Base-by-base conservation (phyloP, 805 yeast species). In the Soucietia sequanensis region DNA sequence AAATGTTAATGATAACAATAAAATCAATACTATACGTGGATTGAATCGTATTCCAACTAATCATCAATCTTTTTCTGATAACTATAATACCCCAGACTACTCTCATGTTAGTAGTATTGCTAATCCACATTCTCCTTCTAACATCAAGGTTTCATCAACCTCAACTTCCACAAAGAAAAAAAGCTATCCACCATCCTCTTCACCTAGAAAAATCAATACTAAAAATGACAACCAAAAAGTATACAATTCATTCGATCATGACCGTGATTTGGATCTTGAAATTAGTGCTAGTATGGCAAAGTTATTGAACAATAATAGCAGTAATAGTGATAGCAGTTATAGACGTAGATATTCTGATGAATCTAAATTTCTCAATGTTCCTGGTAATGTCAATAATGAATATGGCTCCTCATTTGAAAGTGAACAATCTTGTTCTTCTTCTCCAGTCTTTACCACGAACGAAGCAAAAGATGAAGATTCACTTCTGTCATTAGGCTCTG, bases 251-350 rank as follows among this genome's bases (percentile, higher is more conserved):
- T 32, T 34, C 27, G 32, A 34, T 24, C 41, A 33, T 23, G 47
- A 46, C 23, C 41, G 42, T 19, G 57, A 55, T 33, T 42, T 55
- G 31, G 72, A 67, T 37, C 45, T 69, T 27, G 76, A 70, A 34
- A 70, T 73, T 27, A 72, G 69, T 16, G 65, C 62, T n/a, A 62
- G 71, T 22, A 60, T 70, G 68, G 76, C 78, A 2, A 56, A 51
- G 31, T 56, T 72, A 15, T 47, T 65, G 40, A 42, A 27, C 17
- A 35, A 28, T 22, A 37, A 33, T 11, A 27, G 13, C 17, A 12
- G n/a, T 3, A 21, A 10, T 5, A 9, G 7, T 19, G n/a, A n/a
- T n/a, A n/a, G n/a, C n/a, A n/a, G n/a, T n/a, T n/a, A n/a, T n/a
- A 19, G 4, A 13, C 13, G 10, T 23, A 23, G 10, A 22, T 23